Evolutionary conservation across 192 early-diverging fungal genomes (phyloP), one percentile per base, ranked within the genome.

Genomic region (Mortierella antarctica): DNA sequence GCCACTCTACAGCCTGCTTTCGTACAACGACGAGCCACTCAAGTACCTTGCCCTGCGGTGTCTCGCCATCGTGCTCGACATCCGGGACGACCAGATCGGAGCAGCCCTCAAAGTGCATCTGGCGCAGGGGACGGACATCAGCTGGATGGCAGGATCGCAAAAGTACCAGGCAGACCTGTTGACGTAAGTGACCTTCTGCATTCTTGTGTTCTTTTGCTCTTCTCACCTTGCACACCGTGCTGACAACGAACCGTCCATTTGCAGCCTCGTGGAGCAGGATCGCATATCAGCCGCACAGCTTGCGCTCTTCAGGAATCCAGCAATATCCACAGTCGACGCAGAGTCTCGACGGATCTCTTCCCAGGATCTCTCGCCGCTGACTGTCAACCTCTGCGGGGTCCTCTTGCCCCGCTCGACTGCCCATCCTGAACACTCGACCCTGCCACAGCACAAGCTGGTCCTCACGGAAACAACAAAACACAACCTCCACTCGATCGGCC

Each of bases 401-500:
- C 75, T 94, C 31, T 69, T 94, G 6, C 84, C 90, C 10, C 82
- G 83, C 4, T 76, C 66, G 13, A 63, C 64, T 57, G 23, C 53
- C 12, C 60, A 78, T 10, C 73, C 62, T 5, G 67, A 64, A 31
- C 59, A 79, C 48, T 50, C 77, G 23, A 18, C 72, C 57, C 57
- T 65, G 53, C 23, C 45, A 15, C 56, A 64, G 11, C 61, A 76
- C 39, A 71, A 70, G 5, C 88, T 98, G 17, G 91, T 97, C 15
- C 80, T 91, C 23, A 98, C 96, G 21, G 83, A 88, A 7, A 94
- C 94, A 7, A 95, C 96, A 1, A 74, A 84, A 13, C 84, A 82
- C 7, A 96, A 96, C 79, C 81, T 98, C 11, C 90, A 94, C 68
- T 85, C 88, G 7, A 89, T 98, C 44, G 93, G 91, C n/a, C 82